Conservation (phyloP, 2,329 filamentous ascomycete species). For the Fusarium temperatum region DNA sequence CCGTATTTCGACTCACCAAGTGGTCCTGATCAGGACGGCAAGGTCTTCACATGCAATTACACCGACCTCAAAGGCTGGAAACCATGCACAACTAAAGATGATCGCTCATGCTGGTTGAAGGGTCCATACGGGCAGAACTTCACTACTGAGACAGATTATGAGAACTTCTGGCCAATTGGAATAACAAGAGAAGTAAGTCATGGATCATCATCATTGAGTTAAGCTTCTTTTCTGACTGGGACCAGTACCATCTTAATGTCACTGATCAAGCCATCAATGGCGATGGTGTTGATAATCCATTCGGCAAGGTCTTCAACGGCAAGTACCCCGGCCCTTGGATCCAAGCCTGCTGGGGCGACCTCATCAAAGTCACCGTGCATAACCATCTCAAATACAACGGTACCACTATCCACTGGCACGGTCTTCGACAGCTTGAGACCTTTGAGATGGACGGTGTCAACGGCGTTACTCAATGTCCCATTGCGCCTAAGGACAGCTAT, state of each 20-base stretch:
- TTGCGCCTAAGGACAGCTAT: not conserved
- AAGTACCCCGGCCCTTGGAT: not conserved
- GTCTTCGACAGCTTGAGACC: not conserved
- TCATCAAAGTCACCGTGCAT: not conserved
- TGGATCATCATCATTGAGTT: rapidly evolving
- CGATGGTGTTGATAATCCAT: not conserved
- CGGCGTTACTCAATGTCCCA: not conserved
- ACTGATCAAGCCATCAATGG: slow-evolving; percentile 12
- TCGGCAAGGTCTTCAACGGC: slow-evolving; percentile 7
- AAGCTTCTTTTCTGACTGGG: not conserved
- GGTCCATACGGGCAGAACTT: not conserved
- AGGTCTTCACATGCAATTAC: not conserved
- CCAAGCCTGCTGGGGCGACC: not conserved
- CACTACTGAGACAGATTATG: not conserved
- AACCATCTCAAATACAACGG: not conserved
- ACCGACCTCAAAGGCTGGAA: not conserved
- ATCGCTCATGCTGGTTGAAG: slow-evolving; percentile 2
- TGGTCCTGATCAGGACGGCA: not conserved
- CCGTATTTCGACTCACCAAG: not conserved
- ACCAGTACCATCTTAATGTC: not conserved
- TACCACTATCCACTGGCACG: not conserved
- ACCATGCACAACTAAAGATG: not conserved
- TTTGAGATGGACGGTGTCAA: slow-evolving; percentile 1
- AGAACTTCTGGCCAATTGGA: slow-evolving; percentile 8
- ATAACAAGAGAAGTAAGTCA: not conserved